Percentiles rank a stretch among this genome's conserved stretches.
Conservation (phyloP, 2,329 filamentous ascomycete genomes). For the Penicillium sp. region DNA sequence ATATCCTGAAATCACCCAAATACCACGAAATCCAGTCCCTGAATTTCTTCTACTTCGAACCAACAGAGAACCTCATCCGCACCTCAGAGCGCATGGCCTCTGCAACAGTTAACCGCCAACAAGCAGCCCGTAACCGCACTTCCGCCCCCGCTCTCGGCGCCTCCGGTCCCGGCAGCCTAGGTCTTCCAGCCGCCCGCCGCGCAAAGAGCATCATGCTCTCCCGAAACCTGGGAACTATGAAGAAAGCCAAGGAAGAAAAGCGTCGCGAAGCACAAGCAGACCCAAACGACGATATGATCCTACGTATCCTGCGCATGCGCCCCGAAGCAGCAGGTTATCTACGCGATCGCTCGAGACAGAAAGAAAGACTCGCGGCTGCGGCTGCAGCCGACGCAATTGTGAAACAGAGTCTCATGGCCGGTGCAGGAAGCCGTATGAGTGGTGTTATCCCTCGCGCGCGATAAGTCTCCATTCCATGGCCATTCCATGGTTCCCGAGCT, state of each 20-base stretch:
- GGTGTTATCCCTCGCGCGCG: conserved; percentile 39
- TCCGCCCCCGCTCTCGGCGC: conserved; percentile 65
- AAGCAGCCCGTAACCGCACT: conserved; percentile 66
- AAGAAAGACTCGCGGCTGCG: conserved; percentile 86
- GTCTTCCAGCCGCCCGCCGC: conserved; percentile 50
- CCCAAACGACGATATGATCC: conserved; percentile 96
- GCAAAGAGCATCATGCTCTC: conserved; percentile 83
- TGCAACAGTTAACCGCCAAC: conserved; percentile 76
- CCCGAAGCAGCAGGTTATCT: conserved; percentile 86
- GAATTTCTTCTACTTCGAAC: conserved; percentile 98
- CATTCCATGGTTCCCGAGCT: too few relatives aligned
- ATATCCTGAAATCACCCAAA: conserved; percentile 94
- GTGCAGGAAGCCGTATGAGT: conserved; percentile 55
- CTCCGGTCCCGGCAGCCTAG: conserved; percentile 47
- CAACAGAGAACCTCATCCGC: conserved; percentile 84
- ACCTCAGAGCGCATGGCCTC: conserved; percentile 96
- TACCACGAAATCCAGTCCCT: conserved; percentile 96
- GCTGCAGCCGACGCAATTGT: conserved; percentile 94
- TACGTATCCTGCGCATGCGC: conserved; percentile 91
- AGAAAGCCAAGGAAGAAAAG: conserved; percentile 92
- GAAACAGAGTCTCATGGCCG: conserved; percentile 76
- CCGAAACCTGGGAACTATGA: conserved; percentile 94
- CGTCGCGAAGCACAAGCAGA: conserved; percentile 93
- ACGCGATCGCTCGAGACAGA: conserved; percentile 86
- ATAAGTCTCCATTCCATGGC: conserved; percentile 15